phyloP scores from a whole-genome alignment of 441 rosid genomes.

The Sinapis alba region DNA sequence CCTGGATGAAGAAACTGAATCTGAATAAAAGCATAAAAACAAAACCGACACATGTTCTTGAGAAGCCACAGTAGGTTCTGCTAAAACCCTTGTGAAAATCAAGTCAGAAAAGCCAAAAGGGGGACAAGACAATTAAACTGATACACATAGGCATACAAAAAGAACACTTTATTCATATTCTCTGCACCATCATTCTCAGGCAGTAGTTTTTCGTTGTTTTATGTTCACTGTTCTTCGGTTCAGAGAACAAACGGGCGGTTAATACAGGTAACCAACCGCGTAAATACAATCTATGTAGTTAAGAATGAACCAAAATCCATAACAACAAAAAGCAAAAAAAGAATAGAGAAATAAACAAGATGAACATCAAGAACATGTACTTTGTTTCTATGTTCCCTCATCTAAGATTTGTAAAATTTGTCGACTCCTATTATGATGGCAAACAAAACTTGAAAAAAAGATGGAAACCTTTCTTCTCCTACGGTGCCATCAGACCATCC shows the following conservation, averaged over 20 bases:
- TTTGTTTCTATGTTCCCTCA: constrained; percentile 37
- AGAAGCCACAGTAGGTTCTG: background rate
- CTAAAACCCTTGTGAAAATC: background rate
- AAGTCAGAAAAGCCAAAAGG: background rate
- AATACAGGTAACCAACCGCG: constrained; percentile 26
- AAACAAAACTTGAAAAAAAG: constrained; percentile 28
- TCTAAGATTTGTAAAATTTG: constrained; percentile 34
- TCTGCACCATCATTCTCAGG: constrained; percentile 21
- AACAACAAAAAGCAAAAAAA: background rate
- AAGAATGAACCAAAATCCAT: constrained; percentile 40
- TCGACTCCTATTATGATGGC: constrained; percentile 28
- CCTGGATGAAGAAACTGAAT: background rate
- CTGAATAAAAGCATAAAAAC: background rate
- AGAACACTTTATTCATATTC: constrained; percentile 36
- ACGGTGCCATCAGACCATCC: constrained; percentile 98
- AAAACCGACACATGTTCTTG: background rate
- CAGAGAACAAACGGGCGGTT: constrained; percentile 35
- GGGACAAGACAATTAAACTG: background rate
- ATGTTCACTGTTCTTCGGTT: constrained; percentile 30
- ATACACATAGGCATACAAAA: background rate
- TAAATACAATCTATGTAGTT: constrained; percentile 37
- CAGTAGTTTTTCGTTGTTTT: constrained; percentile 17
- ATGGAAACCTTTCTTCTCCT: constrained; percentile 35
- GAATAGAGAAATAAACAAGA: background rate
- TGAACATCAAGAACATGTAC: constrained; percentile 33